Evolutionary conservation across 345 rosid genomes (phyloP), one percentile per base, ranked within the genome.

Genomic region (Acer negundo): DNA sequence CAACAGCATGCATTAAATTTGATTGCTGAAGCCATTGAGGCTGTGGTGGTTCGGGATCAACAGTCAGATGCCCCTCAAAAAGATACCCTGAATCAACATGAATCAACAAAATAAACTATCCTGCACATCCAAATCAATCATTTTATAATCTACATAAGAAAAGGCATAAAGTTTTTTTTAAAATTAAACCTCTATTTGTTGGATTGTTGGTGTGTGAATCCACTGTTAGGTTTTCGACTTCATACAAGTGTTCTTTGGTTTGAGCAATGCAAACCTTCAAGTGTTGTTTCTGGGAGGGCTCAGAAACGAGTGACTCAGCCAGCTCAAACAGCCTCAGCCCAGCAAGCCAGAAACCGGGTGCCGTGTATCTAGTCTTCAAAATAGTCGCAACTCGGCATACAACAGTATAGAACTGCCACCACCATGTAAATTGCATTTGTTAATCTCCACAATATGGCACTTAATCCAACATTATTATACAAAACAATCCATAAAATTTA

Each of bases 1-100:
- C 85, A 68, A 87, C 80, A 11, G 92, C 87, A 68, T 74, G 84
- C 91, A 94, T 47, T 72, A 95, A 89, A 70, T 91, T 91, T 59
- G 93, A 76, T 85, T 86, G 95, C 70, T 87, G 89, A 6, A 96
- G 82, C 99, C 98, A 94, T 11, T 85, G 93, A 75, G 98, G 99
- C 77, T 78, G 93, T 0, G 98, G 92, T 10, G 98, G 99, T 86
- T 96, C 98, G 9, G 95, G 93, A 86, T 94, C 99, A 81, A 96
- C 97, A 0, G 97, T 96, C 26, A 96, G 82, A 84, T 96, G 99
- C 64, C 97, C 98, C 78, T 94, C 99, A 73, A 96, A 94, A 73
- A 92, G 90, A 83, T 94, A 94, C 35, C 98, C 97, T 91, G n/a
- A 35, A 77, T 24, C 69, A 38, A 74, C 59, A 75, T 38, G n/a